Conservation (phyloP, 2,329 filamentous ascomycete species). For the Bipolaris bicolor region DNA sequence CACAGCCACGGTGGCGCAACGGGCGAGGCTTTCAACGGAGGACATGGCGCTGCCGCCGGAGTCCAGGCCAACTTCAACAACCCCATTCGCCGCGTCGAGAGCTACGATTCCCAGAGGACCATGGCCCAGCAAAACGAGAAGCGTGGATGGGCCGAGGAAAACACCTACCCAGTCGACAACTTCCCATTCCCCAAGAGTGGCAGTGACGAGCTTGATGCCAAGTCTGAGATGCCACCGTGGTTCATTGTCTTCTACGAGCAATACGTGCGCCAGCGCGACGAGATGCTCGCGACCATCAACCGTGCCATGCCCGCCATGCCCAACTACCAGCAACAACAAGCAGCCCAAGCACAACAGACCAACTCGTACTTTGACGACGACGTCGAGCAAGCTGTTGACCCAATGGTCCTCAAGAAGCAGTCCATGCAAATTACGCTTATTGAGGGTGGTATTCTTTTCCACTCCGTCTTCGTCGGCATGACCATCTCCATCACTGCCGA, state of each 20-base stretch:
- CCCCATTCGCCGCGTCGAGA: conserved; percentile 37
- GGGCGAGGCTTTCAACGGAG: conserved; percentile 48
- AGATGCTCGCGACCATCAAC: conserved; percentile 63
- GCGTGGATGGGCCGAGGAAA: conserved; percentile 42
- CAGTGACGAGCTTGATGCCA: conserved; percentile 36
- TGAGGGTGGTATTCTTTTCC: conserved; percentile 68
- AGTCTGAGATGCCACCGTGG: conserved; percentile 64
- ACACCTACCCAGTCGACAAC: conserved; percentile 35
- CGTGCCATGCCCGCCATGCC: conserved; percentile 42
- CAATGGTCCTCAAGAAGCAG: conserved; percentile 48
- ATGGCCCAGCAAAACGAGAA: conserved; percentile 43
- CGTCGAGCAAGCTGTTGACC: conserved; percentile 46
- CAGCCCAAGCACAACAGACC: conserved; percentile 28
- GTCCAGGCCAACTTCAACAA: conserved; percentile 43
- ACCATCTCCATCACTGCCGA: conserved; percentile 65
- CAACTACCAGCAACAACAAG: conserved; percentile 38
- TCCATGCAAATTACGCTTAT: conserved; percentile 53
- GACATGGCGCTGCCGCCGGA: conserved; percentile 20
- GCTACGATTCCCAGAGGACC: conserved; percentile 46
- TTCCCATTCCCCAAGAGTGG: conserved; percentile 40
- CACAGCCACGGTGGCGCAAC: conserved; percentile 65
- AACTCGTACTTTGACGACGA: conserved; percentile 48
- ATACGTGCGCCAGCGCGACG: conserved; percentile 65
- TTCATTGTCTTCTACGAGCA: conserved; percentile 69
- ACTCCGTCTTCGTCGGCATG: conserved; percentile 68